A percentile compares a stretch with the other conserved stretches of the same genome.
Evolutionary conservation across 805 yeast genomes (phyloP).

Genomic region (Kluyveromyces aestuarii): DNA sequence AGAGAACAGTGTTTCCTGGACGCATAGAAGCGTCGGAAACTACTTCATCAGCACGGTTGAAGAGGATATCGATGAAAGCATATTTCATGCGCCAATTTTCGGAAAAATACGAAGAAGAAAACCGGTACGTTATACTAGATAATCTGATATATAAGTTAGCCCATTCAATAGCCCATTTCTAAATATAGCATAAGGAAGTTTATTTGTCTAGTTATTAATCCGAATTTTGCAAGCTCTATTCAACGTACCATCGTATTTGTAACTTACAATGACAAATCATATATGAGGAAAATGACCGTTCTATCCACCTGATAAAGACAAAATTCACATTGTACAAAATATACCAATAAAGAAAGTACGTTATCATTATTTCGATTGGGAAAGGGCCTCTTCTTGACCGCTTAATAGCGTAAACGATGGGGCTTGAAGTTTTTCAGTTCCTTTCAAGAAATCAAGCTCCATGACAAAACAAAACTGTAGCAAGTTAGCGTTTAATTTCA

Average conservation of each 20-base stretch:
- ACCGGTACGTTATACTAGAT: constrained; percentile 20
- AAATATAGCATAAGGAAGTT: neutral
- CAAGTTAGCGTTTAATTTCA: constrained; percentile 57
- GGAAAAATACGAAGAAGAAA: constrained; percentile 15
- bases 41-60: constrained; percentile 70
- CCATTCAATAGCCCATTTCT: neutral
- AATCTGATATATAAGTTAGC: neutral
- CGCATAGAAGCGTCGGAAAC: constrained; percentile 55
- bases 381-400: constrained; percentile 58
- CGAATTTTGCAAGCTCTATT: too few relatives aligned
- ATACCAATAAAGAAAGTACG: too few relatives aligned
- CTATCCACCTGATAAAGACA: neutral
- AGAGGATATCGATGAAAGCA: constrained; percentile 28
- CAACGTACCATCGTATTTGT: too few relatives aligned
- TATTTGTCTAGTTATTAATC: neutral
- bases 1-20: constrained; percentile 80
- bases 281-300: neutral
- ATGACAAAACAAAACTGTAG: constrained; percentile 79
- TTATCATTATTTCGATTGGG: neutral
- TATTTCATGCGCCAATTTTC: constrained; percentile 18
- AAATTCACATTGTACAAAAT: neutral
- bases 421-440: constrained; percentile 77
- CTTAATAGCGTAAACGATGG: constrained; percentile 84
- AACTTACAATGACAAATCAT: too few relatives aligned
- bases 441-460: constrained; percentile 93